Conservation (phyloP, 2,329 filamentous ascomycete genomes). For the Hymenoscyphus fructigenus region DNA sequence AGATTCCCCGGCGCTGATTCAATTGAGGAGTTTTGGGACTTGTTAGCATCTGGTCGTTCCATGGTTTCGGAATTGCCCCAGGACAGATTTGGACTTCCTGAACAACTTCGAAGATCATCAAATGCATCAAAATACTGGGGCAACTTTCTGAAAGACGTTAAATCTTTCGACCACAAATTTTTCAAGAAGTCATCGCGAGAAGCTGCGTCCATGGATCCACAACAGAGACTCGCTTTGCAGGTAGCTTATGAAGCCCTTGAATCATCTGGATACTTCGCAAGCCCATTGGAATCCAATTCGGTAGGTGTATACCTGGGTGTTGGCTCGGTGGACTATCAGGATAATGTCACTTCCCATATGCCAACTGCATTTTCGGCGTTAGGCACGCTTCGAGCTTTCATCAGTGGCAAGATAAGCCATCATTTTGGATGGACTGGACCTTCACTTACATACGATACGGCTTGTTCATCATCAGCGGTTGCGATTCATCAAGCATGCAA, state of each 20-base stretch:
- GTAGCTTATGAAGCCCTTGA: constrained; percentile 16
- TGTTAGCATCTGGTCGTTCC: constrained; percentile 61
- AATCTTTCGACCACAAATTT: constrained; percentile 19
- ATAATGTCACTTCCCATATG: constrained; percentile 6
- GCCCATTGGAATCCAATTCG: neutral
- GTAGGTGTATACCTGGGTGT: constrained; percentile 4
- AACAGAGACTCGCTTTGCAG: constrained; percentile 19
- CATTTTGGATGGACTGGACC: constrained; percentile 48
- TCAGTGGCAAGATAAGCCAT: constrained; percentile 9
- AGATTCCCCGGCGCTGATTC: constrained; percentile 51
- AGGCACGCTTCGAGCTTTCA: constrained; percentile 10
- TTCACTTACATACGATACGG: constrained; percentile 62
- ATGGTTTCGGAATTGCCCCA: constrained; percentile 32
- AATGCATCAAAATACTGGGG: constrained; percentile 3
- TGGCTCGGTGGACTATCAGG: constrained; percentile 5
- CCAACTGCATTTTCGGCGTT: constrained; percentile 10
- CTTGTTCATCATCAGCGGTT: constrained; percentile 55
- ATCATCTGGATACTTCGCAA: neutral
- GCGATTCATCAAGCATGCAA: constrained; percentile 53
- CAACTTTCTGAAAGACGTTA: constrained; percentile 17
- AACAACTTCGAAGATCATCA: constrained; percentile 5
- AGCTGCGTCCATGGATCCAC: constrained; percentile 28
- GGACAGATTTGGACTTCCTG: constrained; percentile 17
- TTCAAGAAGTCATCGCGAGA: constrained; percentile 17
- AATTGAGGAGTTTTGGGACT: constrained; percentile 68